Percentiles rank a stretch among this genome's conserved stretches.
These are phyloP conservation scores for Xylariaceae sp. DNA, from an alignment of 2,329 filamentous ascomycete species.

Conservation along the genomic window DNA sequence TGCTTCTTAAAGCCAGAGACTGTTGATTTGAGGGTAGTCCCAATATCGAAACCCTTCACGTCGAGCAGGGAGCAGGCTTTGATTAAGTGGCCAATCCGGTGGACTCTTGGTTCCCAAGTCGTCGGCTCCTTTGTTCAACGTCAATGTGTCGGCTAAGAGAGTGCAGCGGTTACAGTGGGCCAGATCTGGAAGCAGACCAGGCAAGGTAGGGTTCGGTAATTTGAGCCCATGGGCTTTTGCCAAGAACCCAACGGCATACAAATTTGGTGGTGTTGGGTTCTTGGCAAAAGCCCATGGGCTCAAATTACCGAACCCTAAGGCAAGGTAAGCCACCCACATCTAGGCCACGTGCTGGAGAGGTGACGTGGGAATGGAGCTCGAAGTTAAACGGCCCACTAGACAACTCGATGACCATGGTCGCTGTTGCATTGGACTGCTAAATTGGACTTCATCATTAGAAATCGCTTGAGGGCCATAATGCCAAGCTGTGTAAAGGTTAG, in stretches of 20 bases:
- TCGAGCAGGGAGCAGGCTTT: neutral
- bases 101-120: neutral
- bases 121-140: neutral
- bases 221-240: no score
- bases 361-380: conserved; percentile 34
- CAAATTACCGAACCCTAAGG: no score
- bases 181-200: conserved; percentile 9
- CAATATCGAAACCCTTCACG: neutral
- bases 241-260: no score
- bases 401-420: conserved; percentile 7
- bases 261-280: no score
- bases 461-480: conserved; percentile 3
- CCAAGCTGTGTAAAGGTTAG: neutral
- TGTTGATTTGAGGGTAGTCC: neutral
- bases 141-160: neutral
- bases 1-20: neutral
- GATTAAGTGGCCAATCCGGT: conserved; percentile 3
- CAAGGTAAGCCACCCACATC: no score
- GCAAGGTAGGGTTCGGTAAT: no score
- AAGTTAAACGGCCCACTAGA: conserved; percentile 4
- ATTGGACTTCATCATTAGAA: neutral
- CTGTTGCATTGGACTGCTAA: conserved; percentile 7
- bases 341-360: conserved; percentile 33
- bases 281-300: no score
- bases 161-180: conserved; percentile 12